These are phyloP conservation scores for Flaveria floridana DNA, from an alignment of 140 eudicot species.

Conservation along the genomic window DNA sequence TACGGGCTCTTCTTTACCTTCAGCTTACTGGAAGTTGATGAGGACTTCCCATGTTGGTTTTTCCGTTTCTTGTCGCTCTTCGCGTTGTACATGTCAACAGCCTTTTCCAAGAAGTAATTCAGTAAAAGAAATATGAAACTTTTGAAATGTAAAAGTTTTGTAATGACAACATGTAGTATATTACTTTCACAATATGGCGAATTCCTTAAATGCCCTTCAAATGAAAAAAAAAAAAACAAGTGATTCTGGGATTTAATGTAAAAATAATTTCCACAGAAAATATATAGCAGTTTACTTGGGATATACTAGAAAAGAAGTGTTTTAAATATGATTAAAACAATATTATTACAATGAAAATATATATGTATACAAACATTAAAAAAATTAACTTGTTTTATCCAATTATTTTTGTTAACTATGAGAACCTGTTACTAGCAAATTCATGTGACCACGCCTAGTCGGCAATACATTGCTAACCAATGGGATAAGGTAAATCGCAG, in stretches of 20 bases:
- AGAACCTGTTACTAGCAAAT: too few relatives aligned
- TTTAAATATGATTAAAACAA: background rate
- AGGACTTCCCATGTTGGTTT: slow-evolving; percentile 44
- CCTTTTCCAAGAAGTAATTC: slow-evolving; percentile 40
- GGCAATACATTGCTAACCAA: too few relatives aligned
- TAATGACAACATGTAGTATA: background rate
- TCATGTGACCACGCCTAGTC: too few relatives aligned
- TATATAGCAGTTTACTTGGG: background rate
- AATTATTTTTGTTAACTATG: background rate
- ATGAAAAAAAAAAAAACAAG: background rate
- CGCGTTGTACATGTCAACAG: slow-evolving; percentile 78
- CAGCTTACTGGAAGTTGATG: slow-evolving; percentile 53
- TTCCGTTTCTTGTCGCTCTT: slow-evolving; percentile 67
- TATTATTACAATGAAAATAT: background rate
- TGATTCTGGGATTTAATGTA: background rate
- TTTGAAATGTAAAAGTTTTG: background rate
- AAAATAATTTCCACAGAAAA: background rate
- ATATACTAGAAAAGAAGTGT: background rate
- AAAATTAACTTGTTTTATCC: background rate
- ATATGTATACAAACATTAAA: background rate
- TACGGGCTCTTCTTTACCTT: slow-evolving; percentile 57
- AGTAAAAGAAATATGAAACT: background rate
- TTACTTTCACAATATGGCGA: background rate
- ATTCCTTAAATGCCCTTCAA: background rate
- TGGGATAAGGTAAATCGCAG: too few relatives aligned